Evolutionary conservation across 2,329 filamentous ascomycete genomes (phyloP).

Genomic region (Fusarium veterinarium): DNA sequence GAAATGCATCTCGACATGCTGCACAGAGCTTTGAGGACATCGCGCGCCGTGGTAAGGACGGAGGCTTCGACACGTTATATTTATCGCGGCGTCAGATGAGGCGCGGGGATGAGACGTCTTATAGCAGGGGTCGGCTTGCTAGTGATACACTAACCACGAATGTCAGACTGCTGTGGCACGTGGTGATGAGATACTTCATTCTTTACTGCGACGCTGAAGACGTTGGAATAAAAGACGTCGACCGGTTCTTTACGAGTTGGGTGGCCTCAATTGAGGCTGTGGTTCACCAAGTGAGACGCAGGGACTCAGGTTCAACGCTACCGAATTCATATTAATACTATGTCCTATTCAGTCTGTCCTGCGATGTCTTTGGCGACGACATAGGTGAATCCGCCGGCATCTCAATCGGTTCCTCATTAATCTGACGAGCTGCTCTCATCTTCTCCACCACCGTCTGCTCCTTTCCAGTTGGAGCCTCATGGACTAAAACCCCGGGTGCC

Average conservation of each 20-base stretch:
- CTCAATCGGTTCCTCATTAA: conserved; percentile 7
- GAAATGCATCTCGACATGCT: not conserved
- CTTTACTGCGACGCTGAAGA: not conserved
- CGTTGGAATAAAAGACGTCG: rapidly evolving
- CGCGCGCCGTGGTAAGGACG: rapidly evolving
- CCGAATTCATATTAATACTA: not conserved
- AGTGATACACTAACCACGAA: not conserved
- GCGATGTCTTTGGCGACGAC: not conserved
- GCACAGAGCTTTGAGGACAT: not conserved
- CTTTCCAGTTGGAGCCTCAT: not conserved
- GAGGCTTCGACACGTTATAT: not conserved
- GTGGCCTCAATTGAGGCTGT: rapidly evolving
- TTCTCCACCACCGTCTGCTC: not conserved
- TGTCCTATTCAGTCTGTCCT: not conserved
- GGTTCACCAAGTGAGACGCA: rapidly evolving
- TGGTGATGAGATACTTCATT: not conserved
- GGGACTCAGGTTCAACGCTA: rapidly evolving
- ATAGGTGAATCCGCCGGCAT: not conserved
- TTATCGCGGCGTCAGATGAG: not conserved
- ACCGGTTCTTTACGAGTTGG: rapidly evolving
- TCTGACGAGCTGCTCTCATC: not conserved
- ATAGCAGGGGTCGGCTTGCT: not conserved
- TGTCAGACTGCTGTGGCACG: not conserved
- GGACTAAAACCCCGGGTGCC: not conserved
- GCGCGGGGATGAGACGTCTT: not conserved